Conservation (phyloP, 805 yeast genomes). For the Candida dajiaensis region DNA sequence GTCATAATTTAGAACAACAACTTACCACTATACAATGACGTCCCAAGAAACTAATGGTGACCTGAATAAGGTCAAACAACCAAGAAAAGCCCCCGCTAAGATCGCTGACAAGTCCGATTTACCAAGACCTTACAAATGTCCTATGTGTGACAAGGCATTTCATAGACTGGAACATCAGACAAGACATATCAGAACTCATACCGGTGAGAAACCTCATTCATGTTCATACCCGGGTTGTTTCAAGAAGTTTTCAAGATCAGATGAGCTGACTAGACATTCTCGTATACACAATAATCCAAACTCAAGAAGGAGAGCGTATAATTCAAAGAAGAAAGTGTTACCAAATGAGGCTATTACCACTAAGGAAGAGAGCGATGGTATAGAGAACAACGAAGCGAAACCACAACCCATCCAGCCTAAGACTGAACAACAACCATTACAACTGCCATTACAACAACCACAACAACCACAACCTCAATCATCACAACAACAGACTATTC, state of each 20-base stretch:
- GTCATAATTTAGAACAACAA: no score
- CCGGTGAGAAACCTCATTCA: slow-evolving; percentile 79
- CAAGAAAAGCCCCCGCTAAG: background rate
- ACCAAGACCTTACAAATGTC: slow-evolving; percentile 64
- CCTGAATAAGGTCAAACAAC: background rate
- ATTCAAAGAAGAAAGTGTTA: slow-evolving; percentile 28
- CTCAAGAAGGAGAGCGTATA: slow-evolving; percentile 52
- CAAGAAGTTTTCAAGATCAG: slow-evolving; percentile 63
- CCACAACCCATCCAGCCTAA: background rate
- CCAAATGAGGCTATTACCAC: background rate
- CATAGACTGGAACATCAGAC: slow-evolving; percentile 76
- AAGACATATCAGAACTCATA: slow-evolving; percentile 72
- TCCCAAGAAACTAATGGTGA: background rate
- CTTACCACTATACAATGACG: no score
- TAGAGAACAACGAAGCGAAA: background rate
- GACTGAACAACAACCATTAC: background rate
- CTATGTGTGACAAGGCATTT: slow-evolving; percentile 68
- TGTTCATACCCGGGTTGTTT: slow-evolving; percentile 67
- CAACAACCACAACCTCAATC: background rate
- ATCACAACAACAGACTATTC: background rate
- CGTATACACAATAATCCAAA: slow-evolving; percentile 71
- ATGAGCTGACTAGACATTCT: slow-evolving; percentile 68
- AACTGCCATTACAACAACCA: background rate
- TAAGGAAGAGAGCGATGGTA: background rate
- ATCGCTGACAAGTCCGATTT: slow-evolving; percentile 18